phyloP scores from a whole-genome alignment of 768 basidiomycete genomes.

The Lactarius pseudohatsudake region DNA sequence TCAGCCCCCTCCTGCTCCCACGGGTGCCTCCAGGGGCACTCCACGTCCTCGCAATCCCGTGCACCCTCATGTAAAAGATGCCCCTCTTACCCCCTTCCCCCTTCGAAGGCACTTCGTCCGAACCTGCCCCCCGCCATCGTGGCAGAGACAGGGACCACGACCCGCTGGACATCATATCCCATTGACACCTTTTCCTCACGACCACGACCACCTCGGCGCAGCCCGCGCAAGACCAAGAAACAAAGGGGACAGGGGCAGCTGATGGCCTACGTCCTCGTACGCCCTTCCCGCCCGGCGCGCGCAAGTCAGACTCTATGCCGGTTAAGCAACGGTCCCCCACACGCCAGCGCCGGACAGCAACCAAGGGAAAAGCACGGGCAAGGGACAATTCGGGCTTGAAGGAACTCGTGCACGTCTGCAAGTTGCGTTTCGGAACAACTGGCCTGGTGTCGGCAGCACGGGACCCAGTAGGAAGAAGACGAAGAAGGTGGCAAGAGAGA shows the following conservation, averaged over 20 bases:
- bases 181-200: background rate
- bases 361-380: background rate
- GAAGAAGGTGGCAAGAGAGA: no score
- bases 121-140: background rate
- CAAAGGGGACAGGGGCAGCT: background rate
- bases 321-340: background rate
- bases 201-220: background rate
- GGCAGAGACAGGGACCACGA: background rate
- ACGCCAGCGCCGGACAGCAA: background rate
- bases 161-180: constrained; percentile 9
- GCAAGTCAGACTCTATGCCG: constrained; percentile 11
- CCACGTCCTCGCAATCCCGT: constrained; percentile 3
- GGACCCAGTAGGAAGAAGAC: no score
- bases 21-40: background rate
- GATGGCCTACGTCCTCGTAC: background rate
- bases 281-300: background rate
- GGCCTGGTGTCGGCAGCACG: background rate
- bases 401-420: constrained; percentile 14
- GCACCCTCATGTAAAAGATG: background rate
- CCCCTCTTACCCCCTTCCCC: constrained; percentile 12
- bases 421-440: constrained; percentile 7
- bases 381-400: constrained; percentile 7
- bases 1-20: background rate
- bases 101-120: background rate
- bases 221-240: constrained; percentile 1